Conservation (phyloP, 2,329 filamentous ascomycete genomes). For the Aspergillus neotritici region DNA sequence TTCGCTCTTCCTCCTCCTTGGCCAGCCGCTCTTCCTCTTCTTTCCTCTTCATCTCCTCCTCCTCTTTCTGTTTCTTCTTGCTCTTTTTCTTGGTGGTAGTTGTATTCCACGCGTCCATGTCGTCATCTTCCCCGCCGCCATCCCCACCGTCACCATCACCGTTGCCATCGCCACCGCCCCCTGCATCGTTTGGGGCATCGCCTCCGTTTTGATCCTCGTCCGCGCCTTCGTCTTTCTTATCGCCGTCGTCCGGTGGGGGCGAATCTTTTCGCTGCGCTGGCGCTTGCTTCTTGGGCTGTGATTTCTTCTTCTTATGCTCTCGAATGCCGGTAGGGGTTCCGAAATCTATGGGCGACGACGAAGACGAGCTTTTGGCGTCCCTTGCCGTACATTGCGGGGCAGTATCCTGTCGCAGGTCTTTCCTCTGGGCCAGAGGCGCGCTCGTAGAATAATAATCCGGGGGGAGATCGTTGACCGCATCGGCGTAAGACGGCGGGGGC, state of each 20-base stretch:
- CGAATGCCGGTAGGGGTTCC: slow-evolving; percentile 20
- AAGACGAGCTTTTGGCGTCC: slow-evolving; percentile 5
- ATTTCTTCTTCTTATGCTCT: slow-evolving; percentile 33
- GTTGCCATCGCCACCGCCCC: slow-evolving; percentile 28
- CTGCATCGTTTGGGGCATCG: slow-evolving; percentile 26
- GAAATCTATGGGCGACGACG: slow-evolving; percentile 21
- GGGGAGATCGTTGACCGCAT: slow-evolving; percentile 29
- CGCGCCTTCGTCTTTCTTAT: slow-evolving; percentile 10
- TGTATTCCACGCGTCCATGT: slow-evolving; percentile 38
- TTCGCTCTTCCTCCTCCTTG: slow-evolving; percentile 24
- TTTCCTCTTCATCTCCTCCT: slow-evolving; percentile 17
- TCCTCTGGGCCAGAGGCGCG: slow-evolving; percentile 23
- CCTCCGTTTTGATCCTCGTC: slow-evolving; percentile 19
- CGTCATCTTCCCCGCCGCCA: slow-evolving; percentile 33
- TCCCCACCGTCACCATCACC: slow-evolving; percentile 30
- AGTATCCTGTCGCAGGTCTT: slow-evolving; percentile 6
- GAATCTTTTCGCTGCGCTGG: slow-evolving; percentile 12
- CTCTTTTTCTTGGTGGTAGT: slow-evolving; percentile 29
- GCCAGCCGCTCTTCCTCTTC: slow-evolving; percentile 23
- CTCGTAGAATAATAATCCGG: slow-evolving; percentile 30
- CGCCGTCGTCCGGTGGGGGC: slow-evolving; percentile 24
- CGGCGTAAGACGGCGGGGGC: slow-evolving; percentile 30
- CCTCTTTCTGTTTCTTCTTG: slow-evolving; percentile 30
- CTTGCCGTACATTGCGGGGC: slow-evolving; percentile 5
- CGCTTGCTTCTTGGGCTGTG: slow-evolving; percentile 15